Evolutionary conservation across 2,329 filamentous ascomycete species (phyloP).

Genomic region (Beauveria sp.): DNA sequence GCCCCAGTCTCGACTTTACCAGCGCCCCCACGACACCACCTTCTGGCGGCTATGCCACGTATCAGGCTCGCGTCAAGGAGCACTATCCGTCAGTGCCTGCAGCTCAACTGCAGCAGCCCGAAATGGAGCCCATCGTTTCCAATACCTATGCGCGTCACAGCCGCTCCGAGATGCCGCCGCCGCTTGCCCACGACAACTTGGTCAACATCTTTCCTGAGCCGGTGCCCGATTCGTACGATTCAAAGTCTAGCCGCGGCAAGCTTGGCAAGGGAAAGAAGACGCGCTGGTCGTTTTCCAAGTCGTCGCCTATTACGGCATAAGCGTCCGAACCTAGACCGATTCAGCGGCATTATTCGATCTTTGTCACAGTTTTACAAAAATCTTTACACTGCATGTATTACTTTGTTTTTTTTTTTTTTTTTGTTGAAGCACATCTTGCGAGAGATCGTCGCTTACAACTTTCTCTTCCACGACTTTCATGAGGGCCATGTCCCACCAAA

Average conservation of each 20-base stretch:
- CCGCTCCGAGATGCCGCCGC: constrained; percentile 8
- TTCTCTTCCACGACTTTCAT: not conserved
- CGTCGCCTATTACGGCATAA: constrained; percentile 21
- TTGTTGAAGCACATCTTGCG: not conserved
- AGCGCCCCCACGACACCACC: not conserved
- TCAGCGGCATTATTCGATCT: not conserved
- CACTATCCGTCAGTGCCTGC: not conserved
- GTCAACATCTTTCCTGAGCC: constrained; percentile 14
- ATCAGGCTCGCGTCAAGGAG: constrained; percentile 13
- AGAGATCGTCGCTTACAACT: not conserved
- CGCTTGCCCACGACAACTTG: constrained; percentile 2
- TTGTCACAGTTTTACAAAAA: not conserved
- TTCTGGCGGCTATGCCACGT: not conserved
- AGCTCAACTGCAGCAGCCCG: constrained; percentile 15
- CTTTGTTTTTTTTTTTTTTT: not conserved
- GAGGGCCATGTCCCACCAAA: not conserved
- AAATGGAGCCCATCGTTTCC: constrained; percentile 25
- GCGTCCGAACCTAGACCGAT: too few relatives aligned
- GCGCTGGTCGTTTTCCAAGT: constrained; percentile 22
- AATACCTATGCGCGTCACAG: not conserved
- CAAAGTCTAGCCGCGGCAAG: not conserved
- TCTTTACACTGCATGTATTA: not conserved
- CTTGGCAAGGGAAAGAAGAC: constrained; percentile 20
- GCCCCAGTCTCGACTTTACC: not conserved
- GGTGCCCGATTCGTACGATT: not conserved